phyloP scores from a whole-genome alignment of 2,329 filamentous ascomycete genomes.

The Didymella segeticola region DNA sequence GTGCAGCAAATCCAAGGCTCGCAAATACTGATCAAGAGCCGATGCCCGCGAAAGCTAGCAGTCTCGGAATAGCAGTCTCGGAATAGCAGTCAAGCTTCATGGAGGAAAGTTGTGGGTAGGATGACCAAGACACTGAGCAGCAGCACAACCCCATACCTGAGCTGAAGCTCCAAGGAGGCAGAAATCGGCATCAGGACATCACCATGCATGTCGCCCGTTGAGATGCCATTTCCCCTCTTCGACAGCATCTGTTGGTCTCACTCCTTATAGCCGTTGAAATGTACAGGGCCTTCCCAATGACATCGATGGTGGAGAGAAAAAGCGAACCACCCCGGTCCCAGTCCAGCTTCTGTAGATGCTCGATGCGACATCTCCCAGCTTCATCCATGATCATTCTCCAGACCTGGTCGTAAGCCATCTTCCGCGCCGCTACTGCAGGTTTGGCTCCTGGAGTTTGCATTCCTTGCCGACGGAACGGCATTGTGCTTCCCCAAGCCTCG shows the following conservation, averaged over 20 bases:
- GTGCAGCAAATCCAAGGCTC: too few relatives aligned
- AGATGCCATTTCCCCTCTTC: background rate
- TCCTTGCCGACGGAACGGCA: conserved; percentile 14
- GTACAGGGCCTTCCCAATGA: background rate
- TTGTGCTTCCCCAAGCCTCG: conserved; percentile 9
- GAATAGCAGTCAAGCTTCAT: background rate
- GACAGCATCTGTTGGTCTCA: conserved; percentile 9
- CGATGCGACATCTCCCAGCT: conserved; percentile 9
- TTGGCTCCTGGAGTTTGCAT: background rate
- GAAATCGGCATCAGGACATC: background rate
- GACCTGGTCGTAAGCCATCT: background rate
- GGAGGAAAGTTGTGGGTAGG: background rate
- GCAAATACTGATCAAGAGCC: too few relatives aligned
- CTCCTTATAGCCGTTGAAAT: conserved; percentile 7
- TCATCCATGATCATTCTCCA: conserved; percentile 2
- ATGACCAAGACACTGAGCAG: background rate
- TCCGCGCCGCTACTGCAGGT: conserved; percentile 11
- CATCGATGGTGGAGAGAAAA: background rate
- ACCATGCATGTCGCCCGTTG: background rate
- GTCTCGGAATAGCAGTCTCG: background rate
- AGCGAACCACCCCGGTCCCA: conserved; percentile 11
- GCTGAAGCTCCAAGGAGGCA: background rate
- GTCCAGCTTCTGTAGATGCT: conserved; percentile 5
- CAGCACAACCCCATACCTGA: background rate
- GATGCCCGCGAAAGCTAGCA: background rate